Evolutionary conservation across 257 asterid genomes (phyloP), one percentile per base, ranked within the genome.

Genomic region (Nicotiana sylvestris): DNA sequence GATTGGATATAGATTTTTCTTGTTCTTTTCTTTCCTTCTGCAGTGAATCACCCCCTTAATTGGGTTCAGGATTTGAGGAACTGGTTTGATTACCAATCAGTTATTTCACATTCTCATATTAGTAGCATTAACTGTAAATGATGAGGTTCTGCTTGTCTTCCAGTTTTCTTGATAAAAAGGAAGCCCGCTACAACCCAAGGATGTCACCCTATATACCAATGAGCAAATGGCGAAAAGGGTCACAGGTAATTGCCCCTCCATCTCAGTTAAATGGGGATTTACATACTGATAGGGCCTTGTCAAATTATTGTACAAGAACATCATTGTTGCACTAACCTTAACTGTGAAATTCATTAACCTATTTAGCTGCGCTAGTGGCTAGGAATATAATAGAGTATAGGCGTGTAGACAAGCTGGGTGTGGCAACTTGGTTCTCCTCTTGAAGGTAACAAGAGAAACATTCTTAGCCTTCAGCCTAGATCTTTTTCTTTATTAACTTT

Each of bases 141-240:
- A 67, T 76, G 61, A 16, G 32, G 0, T 72, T 85, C 70, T 83
- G 6, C 64, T 82, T 84, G 35, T 85, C 57, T 84, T 69, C 84
- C 86, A 96, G 99, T 86, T 96, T 96, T 89, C 87, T 87, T 65
- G 97, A 94, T 86, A 91, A 89, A 85, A 93, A 93, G 82, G 97
- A 90, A 78, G 89, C 46, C 35, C 98, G 98, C 66, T 93, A 96
- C 88, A 91, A 93, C 86, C 95, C 93, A 82, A 89, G 86, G 94
- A 96, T 96, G 99, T 89, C 97, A 76, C 97, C 97, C 66, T 89
- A 91, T 87, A 92, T 96, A 84, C 95, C 94, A 76, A 88, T 85
- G 89, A 88, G 83, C 76, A 96, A 94, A 87, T 94, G 99, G 99
- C 92, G 97, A 66, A 96, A 96, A 90, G 99, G 99, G 82, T 96